These are phyloP conservation scores for Bothia castanella DNA, from an alignment of 1,284 basidiomycete genomes.

Conservation along the genomic window DNA sequence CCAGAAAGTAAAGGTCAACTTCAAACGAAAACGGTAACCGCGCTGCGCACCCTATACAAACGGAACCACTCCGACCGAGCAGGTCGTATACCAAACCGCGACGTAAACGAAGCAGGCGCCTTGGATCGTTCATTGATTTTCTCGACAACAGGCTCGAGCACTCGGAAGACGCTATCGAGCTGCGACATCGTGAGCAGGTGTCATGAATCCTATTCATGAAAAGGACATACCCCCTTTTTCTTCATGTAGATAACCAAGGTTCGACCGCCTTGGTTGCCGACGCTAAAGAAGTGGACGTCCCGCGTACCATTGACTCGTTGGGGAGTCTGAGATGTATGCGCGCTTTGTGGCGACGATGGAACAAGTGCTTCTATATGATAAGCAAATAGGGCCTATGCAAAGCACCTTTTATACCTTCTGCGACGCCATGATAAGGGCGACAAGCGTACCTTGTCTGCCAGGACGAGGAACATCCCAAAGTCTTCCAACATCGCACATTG, in stretches of 20 bases:
- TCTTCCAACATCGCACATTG: constrained; percentile 94
- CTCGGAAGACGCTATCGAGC: constrained; percentile 89
- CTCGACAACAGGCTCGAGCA: constrained; percentile 87
- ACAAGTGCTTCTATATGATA: constrained; percentile 96
- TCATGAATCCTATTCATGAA: not conserved
- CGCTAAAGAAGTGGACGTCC: constrained; percentile 93
- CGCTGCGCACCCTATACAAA: constrained; percentile 61
- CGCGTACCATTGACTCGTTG: constrained; percentile 86
- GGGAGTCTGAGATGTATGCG: constrained; percentile 66
- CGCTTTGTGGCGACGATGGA: constrained; percentile 70
- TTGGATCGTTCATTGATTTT: constrained; percentile 76
- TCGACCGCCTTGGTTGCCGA: constrained; percentile 79
- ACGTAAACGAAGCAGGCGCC: constrained; percentile 62
- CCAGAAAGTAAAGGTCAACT: not conserved
- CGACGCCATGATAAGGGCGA: not conserved
- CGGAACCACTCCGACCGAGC: constrained; percentile 90
- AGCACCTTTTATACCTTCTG: not conserved
- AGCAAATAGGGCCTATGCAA: constrained; percentile 63
- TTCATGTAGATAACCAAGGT: constrained; percentile 95
- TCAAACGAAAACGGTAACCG: constrained; percentile 11
- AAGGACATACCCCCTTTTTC: constrained; percentile 75
- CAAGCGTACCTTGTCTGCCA: constrained; percentile 77
- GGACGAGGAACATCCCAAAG: constrained; percentile 92
- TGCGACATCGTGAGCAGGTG: constrained; percentile 24
- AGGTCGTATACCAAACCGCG: constrained; percentile 70